Evolutionary conservation across 768 basidiomycete genomes (phyloP).

Genomic region (Termitomyces sp.): DNA sequence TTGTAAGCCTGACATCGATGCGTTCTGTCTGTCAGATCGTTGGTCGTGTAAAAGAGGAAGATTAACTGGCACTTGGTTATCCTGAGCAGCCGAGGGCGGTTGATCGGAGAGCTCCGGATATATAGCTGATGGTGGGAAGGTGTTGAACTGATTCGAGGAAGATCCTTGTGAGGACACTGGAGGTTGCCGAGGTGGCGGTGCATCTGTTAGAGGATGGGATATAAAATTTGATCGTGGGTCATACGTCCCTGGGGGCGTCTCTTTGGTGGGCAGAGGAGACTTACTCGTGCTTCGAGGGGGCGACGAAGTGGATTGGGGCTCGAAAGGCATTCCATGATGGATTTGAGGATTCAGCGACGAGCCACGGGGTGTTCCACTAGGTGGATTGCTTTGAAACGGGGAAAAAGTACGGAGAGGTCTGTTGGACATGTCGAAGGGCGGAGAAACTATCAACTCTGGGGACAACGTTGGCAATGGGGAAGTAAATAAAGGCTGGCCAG

Average conservation of each 20-base stretch:
- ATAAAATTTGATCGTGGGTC: background rate
- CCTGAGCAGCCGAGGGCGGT: background rate
- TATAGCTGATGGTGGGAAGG: background rate
- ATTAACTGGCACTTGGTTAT: background rate
- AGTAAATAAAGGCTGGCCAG: background rate
- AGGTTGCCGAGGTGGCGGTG: conserved; percentile 1
- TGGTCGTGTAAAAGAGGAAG: background rate
- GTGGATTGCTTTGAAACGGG: background rate
- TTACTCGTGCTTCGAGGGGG: background rate
- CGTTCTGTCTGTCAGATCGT: background rate
- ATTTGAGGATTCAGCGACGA: background rate
- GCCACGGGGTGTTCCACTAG: background rate
- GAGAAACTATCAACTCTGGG: background rate
- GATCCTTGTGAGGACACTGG: background rate
- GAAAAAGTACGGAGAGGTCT: background rate
- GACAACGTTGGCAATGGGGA: background rate
- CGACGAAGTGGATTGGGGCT: conserved; percentile 7
- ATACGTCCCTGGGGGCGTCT: background rate
- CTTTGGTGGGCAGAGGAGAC: background rate
- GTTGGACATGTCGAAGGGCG: background rate
- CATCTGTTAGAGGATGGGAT: background rate
- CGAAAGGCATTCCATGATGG: background rate
- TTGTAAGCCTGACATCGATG: background rate
- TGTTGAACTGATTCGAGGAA: background rate
- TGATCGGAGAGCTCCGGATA: background rate